Percentiles rank a stretch among this genome's conserved stretches.
These are phyloP conservation scores for Aschersonia sp. DNA, from an alignment of 2,329 filamentous ascomycete species.

Conservation along the genomic window DNA sequence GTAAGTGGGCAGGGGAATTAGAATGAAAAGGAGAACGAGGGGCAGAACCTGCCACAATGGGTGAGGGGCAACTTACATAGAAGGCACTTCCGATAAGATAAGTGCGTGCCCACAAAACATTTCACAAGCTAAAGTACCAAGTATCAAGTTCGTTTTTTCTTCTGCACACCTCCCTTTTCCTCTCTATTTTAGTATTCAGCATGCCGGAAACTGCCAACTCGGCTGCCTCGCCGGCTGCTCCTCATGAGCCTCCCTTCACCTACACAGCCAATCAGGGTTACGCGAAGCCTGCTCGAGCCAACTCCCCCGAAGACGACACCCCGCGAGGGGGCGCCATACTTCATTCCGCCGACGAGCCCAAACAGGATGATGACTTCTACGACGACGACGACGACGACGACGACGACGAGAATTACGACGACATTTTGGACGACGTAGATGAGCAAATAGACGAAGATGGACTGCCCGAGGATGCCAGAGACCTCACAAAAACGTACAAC, in stretches of 20 bases:
- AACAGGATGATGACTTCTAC: slow-evolving; percentile 13
- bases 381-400: slow-evolving; percentile 14
- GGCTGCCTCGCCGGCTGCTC: slow-evolving; percentile 21
- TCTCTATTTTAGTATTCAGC: background rate
- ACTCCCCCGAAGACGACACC: slow-evolving; percentile 16
- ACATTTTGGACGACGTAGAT: slow-evolving; percentile 21
- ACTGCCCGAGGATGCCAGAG: slow-evolving; percentile 42
- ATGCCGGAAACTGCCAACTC: slow-evolving; percentile 9
- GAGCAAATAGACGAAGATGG: slow-evolving; percentile 50
- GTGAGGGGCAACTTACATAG: background rate
- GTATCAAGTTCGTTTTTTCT: background rate
- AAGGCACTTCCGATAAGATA: background rate
- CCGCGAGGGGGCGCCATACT: slow-evolving; percentile 10
- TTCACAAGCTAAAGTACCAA: background rate
- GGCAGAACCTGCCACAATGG: background rate
- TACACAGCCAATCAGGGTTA: slow-evolving; percentile 30
- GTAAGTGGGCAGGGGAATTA: too few relatives aligned
- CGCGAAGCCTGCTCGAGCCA: slow-evolving; percentile 19
- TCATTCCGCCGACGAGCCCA: background rate
- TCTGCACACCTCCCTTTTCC: background rate
- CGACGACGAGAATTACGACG: slow-evolving; percentile 25
- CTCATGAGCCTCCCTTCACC: slow-evolving; percentile 29
- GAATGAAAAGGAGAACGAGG: background rate
- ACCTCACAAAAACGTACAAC: slow-evolving; percentile 81
- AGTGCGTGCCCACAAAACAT: background rate